These are phyloP conservation scores for Helianthus tuberosus DNA, from an alignment of 129 eudicot genomes.

Conservation along the genomic window DNA sequence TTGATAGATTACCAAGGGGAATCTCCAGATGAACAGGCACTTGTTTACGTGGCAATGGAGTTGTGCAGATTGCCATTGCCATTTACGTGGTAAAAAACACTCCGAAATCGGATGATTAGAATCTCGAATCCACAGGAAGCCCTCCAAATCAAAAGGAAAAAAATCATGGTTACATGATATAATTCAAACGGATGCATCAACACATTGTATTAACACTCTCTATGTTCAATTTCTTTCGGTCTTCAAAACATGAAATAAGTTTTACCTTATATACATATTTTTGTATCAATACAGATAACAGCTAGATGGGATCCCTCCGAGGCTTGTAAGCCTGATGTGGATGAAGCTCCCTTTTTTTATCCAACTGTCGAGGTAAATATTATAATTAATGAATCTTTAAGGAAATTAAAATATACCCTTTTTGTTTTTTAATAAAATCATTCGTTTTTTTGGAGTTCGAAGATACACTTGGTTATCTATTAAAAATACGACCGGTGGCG, in stretches of 20 bases:
- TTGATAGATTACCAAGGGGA: slow-evolving; percentile 89
- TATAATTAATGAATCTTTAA: neutral
- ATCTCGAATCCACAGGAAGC: slow-evolving; percentile 53
- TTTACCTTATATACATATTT: neutral
- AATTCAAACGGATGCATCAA: neutral
- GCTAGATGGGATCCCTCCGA: slow-evolving; percentile 79
- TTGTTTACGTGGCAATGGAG: too few relatives aligned
- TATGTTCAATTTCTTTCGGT: neutral
- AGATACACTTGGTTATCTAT: slow-evolving; percentile 67
- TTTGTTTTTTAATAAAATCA: neutral
- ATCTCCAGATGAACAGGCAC: slow-evolving; percentile 97
- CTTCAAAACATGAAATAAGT: slow-evolving; percentile 1
- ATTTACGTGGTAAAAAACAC: slow-evolving; percentile 32
- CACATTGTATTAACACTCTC: neutral
- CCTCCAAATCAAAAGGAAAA: slow-evolving; percentile 57
- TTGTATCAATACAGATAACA: slow-evolving; percentile 40
- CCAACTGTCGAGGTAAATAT: slow-evolving; percentile 62
- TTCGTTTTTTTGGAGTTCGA: slow-evolving; percentile 59
- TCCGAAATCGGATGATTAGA: slow-evolving; percentile 42
- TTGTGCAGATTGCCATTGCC: too few relatives aligned
- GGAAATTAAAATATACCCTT: neutral
- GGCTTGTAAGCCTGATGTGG: slow-evolving; percentile 59
- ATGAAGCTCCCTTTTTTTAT: slow-evolving; percentile 68
- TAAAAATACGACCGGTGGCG: slow-evolving; percentile 42
- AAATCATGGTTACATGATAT: neutral